A percentile compares a stretch with the other conserved stretches of the same genome.
phyloP scores from a whole-genome alignment of 176 grass and related monocot species.

The Aegilops umbellulata region DNA sequence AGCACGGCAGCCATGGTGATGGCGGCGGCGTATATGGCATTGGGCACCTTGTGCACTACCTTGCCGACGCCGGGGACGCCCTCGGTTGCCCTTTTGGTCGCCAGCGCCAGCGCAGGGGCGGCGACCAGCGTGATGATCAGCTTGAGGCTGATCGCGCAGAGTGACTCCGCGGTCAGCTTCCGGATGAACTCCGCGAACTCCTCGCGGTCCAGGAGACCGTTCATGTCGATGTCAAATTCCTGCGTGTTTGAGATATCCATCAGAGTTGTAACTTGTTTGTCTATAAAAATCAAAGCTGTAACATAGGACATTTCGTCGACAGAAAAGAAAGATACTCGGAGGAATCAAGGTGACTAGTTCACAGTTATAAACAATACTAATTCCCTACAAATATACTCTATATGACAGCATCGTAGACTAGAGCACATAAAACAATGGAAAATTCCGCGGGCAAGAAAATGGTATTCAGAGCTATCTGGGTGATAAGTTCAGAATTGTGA shows the following conservation, averaged over 20 bases:
- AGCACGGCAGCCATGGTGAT: slow-evolving; percentile 75
- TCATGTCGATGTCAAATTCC: slow-evolving; percentile 74
- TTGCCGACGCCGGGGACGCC: slow-evolving; percentile 73
- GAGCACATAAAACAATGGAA: background rate
- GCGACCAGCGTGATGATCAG: slow-evolving; percentile 67
- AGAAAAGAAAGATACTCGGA: background rate
- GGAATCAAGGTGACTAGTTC: background rate
- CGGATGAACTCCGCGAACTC: slow-evolving; percentile 88
- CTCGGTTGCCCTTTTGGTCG: slow-evolving; percentile 86
- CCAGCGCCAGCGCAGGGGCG: slow-evolving; percentile 67
- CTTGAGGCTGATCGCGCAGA: slow-evolving; percentile 62
- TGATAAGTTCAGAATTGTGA: background rate
- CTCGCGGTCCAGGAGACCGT: slow-evolving; percentile 83
- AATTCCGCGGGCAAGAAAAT: background rate
- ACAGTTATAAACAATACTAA: background rate
- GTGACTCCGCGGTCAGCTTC: slow-evolving; percentile 81
- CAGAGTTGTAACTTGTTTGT: background rate
- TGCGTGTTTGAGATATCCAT: slow-evolving; percentile 22
- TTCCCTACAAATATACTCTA: background rate
- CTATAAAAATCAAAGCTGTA: background rate
- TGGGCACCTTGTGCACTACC: slow-evolving; percentile 74
- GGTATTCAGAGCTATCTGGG: background rate
- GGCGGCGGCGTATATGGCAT: slow-evolving; percentile 70
- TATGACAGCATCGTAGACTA: background rate
- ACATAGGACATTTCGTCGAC: background rate